These are phyloP conservation scores for Cyberlindnera maclurae DNA, from an alignment of 805 yeast genomes.

Conservation along the genomic window DNA sequence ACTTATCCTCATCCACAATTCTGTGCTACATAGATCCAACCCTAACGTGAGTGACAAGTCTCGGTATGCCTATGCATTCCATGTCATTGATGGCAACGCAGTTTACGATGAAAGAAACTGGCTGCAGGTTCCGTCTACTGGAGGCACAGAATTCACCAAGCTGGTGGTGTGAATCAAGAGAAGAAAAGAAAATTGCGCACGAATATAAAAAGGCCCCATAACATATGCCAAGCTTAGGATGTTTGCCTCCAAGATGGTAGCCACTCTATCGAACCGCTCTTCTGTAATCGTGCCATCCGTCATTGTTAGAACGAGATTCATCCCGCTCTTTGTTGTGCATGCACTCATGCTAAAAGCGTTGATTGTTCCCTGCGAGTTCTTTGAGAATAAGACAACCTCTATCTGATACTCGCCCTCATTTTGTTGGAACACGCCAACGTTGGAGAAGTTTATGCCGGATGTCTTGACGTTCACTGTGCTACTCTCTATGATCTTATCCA, in stretches of 20 bases:
- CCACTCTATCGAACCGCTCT: slow-evolving; percentile 7
- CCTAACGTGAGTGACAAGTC: slow-evolving; percentile 47
- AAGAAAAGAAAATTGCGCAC: background rate
- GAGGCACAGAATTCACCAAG: slow-evolving; percentile 55
- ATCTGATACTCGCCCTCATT: slow-evolving; percentile 3
- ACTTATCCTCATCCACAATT: slow-evolving; percentile 61
- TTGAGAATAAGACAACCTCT: slow-evolving; percentile 12
- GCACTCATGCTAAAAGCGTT: slow-evolving; percentile 9
- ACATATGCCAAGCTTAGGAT: background rate
- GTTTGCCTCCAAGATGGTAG: slow-evolving; percentile 7
- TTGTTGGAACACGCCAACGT: slow-evolving; percentile 12
- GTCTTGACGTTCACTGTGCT: slow-evolving; percentile 8
- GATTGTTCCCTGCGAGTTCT: slow-evolving; percentile 11
- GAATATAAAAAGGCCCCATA: too few relatives aligned
- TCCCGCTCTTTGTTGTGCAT: slow-evolving; percentile 9
- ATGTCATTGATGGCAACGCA: slow-evolving; percentile 61
- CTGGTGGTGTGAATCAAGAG: slow-evolving; percentile 22
- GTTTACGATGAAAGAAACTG: slow-evolving; percentile 62
- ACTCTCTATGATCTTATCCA: slow-evolving; percentile 11
- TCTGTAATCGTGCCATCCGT: slow-evolving; percentile 4
- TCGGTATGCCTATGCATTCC: slow-evolving; percentile 75
- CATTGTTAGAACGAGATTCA: slow-evolving; percentile 14
- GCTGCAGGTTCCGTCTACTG: slow-evolving; percentile 71
- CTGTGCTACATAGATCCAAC: slow-evolving; percentile 67
- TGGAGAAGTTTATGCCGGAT: slow-evolving; percentile 14